Conservation (phyloP, 2,329 filamentous ascomycete genomes). For the Claviceps quebecensis region DNA sequence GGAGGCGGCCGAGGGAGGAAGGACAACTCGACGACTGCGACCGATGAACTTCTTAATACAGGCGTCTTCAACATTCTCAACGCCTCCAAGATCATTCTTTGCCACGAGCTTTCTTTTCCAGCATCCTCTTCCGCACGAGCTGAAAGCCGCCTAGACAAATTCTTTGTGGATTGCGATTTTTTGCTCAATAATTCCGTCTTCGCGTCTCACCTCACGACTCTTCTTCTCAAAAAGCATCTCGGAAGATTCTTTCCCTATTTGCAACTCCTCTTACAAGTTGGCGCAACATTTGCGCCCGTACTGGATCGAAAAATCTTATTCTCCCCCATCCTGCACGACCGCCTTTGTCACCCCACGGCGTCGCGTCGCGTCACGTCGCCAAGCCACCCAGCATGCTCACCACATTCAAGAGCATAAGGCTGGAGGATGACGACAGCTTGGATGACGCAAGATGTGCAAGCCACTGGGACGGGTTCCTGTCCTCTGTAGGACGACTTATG, state of each 20-base stretch:
- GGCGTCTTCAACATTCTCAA: not conserved
- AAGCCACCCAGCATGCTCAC: not conserved
- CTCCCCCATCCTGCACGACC: too few relatives aligned
- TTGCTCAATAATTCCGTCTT: too few relatives aligned
- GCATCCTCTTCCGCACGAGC: too few relatives aligned
- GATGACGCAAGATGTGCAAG: constrained; percentile 8
- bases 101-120: too few relatives aligned
- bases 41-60: not conserved
- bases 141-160: too few relatives aligned
- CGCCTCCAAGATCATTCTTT: not conserved
- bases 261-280: too few relatives aligned
- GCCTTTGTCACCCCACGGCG: not conserved
- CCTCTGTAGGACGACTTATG: not conserved
- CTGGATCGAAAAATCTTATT: too few relatives aligned
- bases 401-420: constrained; percentile 2
- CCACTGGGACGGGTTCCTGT: not conserved
- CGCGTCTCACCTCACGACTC: too few relatives aligned
- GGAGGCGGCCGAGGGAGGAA: constrained; percentile 1
- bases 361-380: not conserved
- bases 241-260: too few relatives aligned
- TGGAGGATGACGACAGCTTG: constrained; percentile 23
- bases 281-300: too few relatives aligned
- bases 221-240: too few relatives aligned
- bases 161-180: too few relatives aligned
- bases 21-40: not conserved